Conservation (phyloP, 163 green algal species). For the Trebouxiophyceae sp. region DNA sequence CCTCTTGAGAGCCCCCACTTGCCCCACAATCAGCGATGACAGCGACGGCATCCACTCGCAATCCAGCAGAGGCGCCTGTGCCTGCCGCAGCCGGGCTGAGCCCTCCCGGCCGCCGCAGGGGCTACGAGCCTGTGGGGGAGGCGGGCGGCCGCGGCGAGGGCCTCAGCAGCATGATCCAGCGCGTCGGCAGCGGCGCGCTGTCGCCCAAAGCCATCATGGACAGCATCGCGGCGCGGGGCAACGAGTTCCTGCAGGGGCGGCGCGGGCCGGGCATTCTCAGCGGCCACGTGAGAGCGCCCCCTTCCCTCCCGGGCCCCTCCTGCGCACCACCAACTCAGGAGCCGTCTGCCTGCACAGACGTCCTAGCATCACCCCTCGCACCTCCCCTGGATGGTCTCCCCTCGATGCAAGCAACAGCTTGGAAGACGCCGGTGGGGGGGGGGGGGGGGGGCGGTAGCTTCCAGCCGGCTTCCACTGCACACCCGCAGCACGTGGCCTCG, state of each 20-base stretch:
- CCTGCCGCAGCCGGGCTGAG: background rate
- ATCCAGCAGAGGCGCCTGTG: background rate
- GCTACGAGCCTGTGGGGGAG: background rate
- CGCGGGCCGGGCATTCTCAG: background rate
- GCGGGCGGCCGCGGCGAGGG: background rate
- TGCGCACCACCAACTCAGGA: no score
- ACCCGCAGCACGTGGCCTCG: no score
- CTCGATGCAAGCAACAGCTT: no score
- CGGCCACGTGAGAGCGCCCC: background rate
- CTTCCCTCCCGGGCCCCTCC: background rate
- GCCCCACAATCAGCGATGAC: no score
- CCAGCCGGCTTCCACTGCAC: no score
- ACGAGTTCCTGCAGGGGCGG: background rate
- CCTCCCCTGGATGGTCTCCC: no score
- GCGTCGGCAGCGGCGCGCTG: slow-evolving; percentile 19
- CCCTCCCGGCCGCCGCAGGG: background rate
- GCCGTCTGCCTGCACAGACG: no score
- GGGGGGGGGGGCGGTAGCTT: no score
- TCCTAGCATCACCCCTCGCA: no score
- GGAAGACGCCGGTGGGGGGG: no score
- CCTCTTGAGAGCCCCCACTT: no score
- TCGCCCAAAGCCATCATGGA: background rate
- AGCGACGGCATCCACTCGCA: no score
- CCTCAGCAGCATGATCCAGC: background rate
- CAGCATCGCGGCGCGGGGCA: background rate